Evolutionary conservation across 1,284 basidiomycete species (phyloP).

Genomic region (Trametes polyzona): DNA sequence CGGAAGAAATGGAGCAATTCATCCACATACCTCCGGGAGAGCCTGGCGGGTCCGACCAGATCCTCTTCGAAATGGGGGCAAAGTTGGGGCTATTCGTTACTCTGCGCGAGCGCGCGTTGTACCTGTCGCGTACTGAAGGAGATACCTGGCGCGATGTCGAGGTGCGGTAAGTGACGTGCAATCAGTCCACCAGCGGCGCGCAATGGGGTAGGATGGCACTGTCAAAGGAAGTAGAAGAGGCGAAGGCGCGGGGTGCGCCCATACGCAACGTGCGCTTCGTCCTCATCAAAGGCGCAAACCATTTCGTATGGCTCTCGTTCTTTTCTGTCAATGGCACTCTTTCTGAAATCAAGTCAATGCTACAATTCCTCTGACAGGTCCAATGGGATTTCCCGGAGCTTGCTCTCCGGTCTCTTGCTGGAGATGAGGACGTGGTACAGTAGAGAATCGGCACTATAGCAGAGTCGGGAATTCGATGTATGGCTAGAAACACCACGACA

Average conservation of each 20-base stretch:
- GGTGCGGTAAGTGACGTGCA: neutral
- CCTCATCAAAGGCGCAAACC: neutral
- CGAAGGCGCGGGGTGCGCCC: neutral
- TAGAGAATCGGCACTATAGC: too few relatives aligned
- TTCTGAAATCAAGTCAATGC: neutral
- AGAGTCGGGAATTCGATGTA: too few relatives aligned
- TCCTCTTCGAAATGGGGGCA: neutral
- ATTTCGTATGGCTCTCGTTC: too few relatives aligned
- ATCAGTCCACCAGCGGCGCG: neutral
- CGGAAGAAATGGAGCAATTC: neutral
- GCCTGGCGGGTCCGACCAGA: constrained; percentile 8
- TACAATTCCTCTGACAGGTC: neutral
- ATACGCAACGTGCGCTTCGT: neutral
- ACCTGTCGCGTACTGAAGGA: neutral
- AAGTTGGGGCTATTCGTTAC: constrained; percentile 3
- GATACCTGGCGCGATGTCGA: constrained; percentile 1
- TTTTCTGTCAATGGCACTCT: neutral
- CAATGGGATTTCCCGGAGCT: neutral
- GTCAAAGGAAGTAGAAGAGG: neutral
- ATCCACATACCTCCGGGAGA: neutral
- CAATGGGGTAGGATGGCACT: neutral
- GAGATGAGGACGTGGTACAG: neutral
- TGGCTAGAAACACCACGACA: too few relatives aligned
- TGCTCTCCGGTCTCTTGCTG: neutral
- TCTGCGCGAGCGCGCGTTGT: constrained; percentile 1